Percentiles rank a stretch among this genome's conserved stretches.
Evolutionary conservation across 805 yeast species (phyloP).

Genomic region (Starmerella tilneyi): DNA sequence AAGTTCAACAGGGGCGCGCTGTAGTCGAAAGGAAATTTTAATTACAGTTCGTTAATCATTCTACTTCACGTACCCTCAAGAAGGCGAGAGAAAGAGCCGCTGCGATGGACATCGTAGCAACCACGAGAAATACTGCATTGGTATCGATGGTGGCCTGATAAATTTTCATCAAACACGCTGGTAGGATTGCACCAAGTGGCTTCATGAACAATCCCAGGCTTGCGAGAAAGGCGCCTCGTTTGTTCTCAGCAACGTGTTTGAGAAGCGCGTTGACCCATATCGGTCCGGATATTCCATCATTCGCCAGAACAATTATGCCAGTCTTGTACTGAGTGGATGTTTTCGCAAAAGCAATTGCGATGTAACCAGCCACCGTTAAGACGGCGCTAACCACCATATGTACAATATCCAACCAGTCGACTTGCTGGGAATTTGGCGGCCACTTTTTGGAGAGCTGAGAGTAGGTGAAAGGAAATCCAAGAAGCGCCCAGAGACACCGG

Average conservation of each 20-base stretch:
- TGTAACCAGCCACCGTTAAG: constrained; percentile 11
- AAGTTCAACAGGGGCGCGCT: not conserved
- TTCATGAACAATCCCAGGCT: constrained; percentile 13
- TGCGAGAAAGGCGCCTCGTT: constrained; percentile 16
- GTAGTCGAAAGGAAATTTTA: not conserved
- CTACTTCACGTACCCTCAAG: not conserved
- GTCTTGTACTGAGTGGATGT: constrained; percentile 11
- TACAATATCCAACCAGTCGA: constrained; percentile 15
- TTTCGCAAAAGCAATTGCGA: constrained; percentile 6
- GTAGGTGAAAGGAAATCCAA: constrained; percentile 18
- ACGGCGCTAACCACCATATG: constrained; percentile 13
- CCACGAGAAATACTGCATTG: constrained; percentile 10
- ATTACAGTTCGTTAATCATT: not conserved
- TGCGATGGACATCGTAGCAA: not conserved
- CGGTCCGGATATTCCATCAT: constrained; percentile 18
- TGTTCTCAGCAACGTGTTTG: constrained; percentile 12
- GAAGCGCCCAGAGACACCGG: constrained; percentile 15
- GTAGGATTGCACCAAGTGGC: constrained; percentile 17
- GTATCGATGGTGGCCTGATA: constrained; percentile 11
- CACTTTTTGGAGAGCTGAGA: constrained; percentile 9
- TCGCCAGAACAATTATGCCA: constrained; percentile 12
- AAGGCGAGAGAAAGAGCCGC: not conserved
- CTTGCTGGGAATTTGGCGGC: constrained; percentile 7
- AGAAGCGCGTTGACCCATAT: constrained; percentile 18
- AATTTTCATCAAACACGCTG: constrained; percentile 15